Conservation (phyloP, 2,329 filamentous ascomycete genomes). For the Graphium sp. region DNA sequence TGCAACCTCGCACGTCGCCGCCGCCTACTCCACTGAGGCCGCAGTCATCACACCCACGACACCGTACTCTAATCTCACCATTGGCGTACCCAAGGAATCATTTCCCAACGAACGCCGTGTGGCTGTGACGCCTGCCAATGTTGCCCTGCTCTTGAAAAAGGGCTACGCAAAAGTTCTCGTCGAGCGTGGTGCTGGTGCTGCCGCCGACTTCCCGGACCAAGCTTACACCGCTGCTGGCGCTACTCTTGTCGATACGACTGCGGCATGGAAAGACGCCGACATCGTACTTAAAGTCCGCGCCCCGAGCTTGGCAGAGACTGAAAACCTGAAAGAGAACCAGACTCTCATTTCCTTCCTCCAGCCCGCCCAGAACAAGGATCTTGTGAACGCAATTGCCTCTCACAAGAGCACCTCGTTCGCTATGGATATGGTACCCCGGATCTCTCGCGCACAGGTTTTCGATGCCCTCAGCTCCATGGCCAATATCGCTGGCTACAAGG, state of each 20-base stretch:
- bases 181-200: slow-evolving; percentile 62
- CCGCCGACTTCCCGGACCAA: slow-evolving; percentile 61
- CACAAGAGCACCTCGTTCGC: slow-evolving; percentile 64
- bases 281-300: slow-evolving; percentile 74
- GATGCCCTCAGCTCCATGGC: slow-evolving; percentile 87
- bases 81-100: slow-evolving; percentile 69
- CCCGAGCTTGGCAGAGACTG: slow-evolving; percentile 53
- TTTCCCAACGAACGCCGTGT: slow-evolving; percentile 67
- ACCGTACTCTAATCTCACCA: slow-evolving; percentile 55
- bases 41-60: slow-evolving; percentile 22
- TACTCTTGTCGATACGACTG: slow-evolving; percentile 50
- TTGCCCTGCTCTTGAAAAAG: slow-evolving; percentile 68
- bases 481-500: slow-evolving; percentile 88
- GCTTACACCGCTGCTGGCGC: slow-evolving; percentile 68
- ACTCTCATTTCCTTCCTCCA: slow-evolving; percentile 75
- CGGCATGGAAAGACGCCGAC: slow-evolving; percentile 58
- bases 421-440: slow-evolving; percentile 86
- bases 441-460: slow-evolving; percentile 76
- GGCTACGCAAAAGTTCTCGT: slow-evolving; percentile 64
- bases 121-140: slow-evolving; percentile 72
- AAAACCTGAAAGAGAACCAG: slow-evolving; percentile 48
- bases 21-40: not conserved
- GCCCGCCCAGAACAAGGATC: slow-evolving; percentile 59
- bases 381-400: slow-evolving; percentile 57
- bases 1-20: slow-evolving; percentile 4